phyloP scores from a whole-genome alignment of 2,329 filamentous ascomycete species.

The Ophiocordyceps sinensis region DNA sequence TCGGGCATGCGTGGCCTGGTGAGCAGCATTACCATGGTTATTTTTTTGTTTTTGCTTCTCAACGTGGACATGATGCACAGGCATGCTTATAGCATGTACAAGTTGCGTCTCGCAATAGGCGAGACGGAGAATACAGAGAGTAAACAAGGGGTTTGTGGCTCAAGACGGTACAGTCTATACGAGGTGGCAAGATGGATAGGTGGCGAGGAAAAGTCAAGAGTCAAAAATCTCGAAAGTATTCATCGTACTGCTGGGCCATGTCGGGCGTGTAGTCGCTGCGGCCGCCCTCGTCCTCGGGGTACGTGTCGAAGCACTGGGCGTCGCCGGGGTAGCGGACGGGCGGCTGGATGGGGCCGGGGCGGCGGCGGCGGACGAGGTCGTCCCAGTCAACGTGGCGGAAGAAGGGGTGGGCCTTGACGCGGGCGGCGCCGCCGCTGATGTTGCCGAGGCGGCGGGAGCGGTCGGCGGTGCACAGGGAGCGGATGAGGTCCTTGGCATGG shows the following conservation, averaged over 20 bases:
- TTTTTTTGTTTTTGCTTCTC: too few species aligned
- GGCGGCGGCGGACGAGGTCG: slow-evolving; percentile 47
- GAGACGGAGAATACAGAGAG: too few species aligned
- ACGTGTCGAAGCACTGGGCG: slow-evolving; percentile 68
- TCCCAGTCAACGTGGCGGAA: slow-evolving; percentile 64
- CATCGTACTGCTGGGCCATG: slow-evolving; percentile 53
- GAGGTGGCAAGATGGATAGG: too few species aligned
- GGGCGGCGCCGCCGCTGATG: slow-evolving; percentile 55
- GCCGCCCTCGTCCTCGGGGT: slow-evolving; percentile 59
- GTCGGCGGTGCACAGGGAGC: slow-evolving; percentile 63
- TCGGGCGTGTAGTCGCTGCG: slow-evolving; percentile 55
- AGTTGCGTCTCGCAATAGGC: too few species aligned
- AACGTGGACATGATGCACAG: too few species aligned
- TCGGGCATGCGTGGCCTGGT: too few species aligned
- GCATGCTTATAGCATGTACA: too few species aligned
- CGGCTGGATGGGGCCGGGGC: slow-evolving; percentile 60
- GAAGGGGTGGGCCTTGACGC: slow-evolving; percentile 64
- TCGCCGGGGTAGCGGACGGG: slow-evolving; percentile 59
- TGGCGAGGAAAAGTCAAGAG: background rate
- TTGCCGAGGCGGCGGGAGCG: slow-evolving; percentile 66
- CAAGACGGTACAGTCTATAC: too few species aligned
- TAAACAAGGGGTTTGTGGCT: too few species aligned
- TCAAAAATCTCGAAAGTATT: slow-evolving; percentile 58
- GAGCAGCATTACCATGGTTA: too few species aligned
- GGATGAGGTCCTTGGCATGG: slow-evolving; percentile 61